Base-by-base conservation (phyloP, 495 filamentous ascomycete genomes). In the Tuber brumale region DNA sequence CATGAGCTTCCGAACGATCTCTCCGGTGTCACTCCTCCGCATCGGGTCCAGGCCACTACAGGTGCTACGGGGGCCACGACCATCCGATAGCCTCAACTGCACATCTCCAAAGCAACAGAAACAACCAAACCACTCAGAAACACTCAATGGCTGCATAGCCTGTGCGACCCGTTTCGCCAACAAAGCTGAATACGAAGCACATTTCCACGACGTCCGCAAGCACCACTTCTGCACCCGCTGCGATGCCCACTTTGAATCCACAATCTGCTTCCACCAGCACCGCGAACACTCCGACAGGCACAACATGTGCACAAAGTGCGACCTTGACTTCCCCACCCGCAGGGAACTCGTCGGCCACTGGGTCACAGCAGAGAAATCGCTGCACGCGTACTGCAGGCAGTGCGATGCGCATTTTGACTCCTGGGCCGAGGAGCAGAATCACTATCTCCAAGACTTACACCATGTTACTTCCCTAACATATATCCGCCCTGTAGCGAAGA, bases 191-290 rank as follows among this genome's bases (percentile, higher is more conserved):
- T 71, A 73, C 18, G 44, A 35, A 4, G 44, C 66, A n/a, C 78
- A 80, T 70, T 80, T 80, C 39, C 39, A 31, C 42, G 41, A 70
- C 9, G 72, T 72, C 27, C 43, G 72, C 14, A 70, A 70, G 44
- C 76, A 80, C 45, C 66, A 70, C 39, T 79, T 66, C 44, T 80
- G 78, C n/a, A 48, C 72, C 7, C 78, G 78, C 45, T 80, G 78
- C 57, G 78, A 80, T 51, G 78, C 77, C 8, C 78, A 80, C 45
- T 80, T 79, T 39, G 72, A 70, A 37, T 73, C n/a, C 35, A n/a
- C 51, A 69, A 43, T 35, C 16, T 42, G 44, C 23, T 76, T 80
- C 19, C 42, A 70, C 46, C 61, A 42, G 16, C 78, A 80, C 31
- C 69, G 73, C 46, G 70, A 51, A 8, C 42, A 70, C 21, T 80